Evolutionary conservation across 768 basidiomycete species (phyloP).

Genomic region (Podaxis sp.): DNA sequence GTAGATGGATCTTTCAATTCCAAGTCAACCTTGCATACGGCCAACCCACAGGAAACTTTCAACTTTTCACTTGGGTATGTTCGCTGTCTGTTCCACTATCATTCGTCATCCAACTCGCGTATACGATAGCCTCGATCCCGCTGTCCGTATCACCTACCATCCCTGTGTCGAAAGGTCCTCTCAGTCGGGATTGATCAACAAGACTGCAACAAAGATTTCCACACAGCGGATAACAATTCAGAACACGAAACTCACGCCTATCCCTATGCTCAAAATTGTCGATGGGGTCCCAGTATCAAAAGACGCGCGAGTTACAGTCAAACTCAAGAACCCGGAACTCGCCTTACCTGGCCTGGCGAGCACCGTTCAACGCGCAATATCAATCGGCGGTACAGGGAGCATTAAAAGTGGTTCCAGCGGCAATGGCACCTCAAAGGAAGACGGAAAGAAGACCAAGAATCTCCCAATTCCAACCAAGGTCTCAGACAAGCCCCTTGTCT

Average conservation of each 20-base stretch:
- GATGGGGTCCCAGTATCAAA: constrained; percentile 37
- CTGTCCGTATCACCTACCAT: constrained; percentile 37
- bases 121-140: constrained; percentile 32
- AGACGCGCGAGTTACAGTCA: constrained; percentile 29
- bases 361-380: background rate
- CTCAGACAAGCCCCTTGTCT: constrained; percentile 23
- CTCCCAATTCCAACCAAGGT: constrained; percentile 13
- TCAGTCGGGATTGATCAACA: constrained; percentile 32
- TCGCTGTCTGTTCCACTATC: background rate
- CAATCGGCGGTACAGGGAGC: background rate
- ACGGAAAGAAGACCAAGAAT: background rate
- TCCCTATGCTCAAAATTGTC: constrained; percentile 28
- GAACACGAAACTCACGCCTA: constrained; percentile 24
- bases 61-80: constrained; percentile 38
- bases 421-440: background rate
- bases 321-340: constrained; percentile 27
- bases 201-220: constrained; percentile 26
- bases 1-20: constrained; percentile 43
- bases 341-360: constrained; percentile 11
- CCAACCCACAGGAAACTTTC: constrained; percentile 38
- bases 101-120: background rate
- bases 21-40: constrained; percentile 28
- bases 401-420: background rate
- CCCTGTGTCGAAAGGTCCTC: constrained; percentile 31
- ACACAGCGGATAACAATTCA: constrained; percentile 35